These are phyloP conservation scores for Fusarium fracticaudum DNA, from an alignment of 2,329 filamentous ascomycete genomes.

Conservation along the genomic window DNA sequence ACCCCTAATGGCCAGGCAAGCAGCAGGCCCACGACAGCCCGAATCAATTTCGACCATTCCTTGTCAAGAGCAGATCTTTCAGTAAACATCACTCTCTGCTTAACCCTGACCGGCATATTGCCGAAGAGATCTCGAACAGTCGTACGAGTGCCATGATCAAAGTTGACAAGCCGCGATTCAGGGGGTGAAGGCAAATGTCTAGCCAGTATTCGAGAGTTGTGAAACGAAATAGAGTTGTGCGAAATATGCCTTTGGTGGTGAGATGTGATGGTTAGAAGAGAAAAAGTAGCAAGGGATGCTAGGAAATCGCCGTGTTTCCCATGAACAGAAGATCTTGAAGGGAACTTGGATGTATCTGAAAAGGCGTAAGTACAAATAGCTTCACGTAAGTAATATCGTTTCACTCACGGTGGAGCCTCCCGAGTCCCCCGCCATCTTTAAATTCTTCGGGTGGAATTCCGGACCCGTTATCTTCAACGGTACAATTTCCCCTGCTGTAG, in stretches of 20 bases:
- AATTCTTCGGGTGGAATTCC: constrained; percentile 84
- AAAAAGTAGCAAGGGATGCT: constrained; percentile 78
- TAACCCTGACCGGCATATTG: constrained; percentile 88
- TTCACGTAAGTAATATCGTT: background rate
- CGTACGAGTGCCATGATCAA: constrained; percentile 77
- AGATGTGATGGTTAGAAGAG: constrained; percentile 80
- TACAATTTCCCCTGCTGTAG: constrained; percentile 78
- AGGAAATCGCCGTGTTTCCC: constrained; percentile 80
- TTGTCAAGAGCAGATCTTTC: constrained; percentile 63
- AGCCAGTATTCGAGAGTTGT: constrained; percentile 73
- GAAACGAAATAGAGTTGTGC: constrained; percentile 73
- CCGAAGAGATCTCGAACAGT: constrained; percentile 86
- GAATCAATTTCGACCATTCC: constrained; percentile 73
- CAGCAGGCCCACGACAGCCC: constrained; percentile 69
- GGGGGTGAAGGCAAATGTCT: constrained; percentile 70
- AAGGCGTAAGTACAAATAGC: constrained; percentile 13
- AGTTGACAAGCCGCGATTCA: constrained; percentile 64
- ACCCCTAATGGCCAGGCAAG: constrained; percentile 72
- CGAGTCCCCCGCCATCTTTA: constrained; percentile 72
- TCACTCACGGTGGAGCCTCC: constrained; percentile 74
- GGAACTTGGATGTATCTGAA: constrained; percentile 81
- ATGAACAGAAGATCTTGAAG: constrained; percentile 58
- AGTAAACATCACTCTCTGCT: constrained; percentile 72
- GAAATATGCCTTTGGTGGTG: constrained; percentile 68
- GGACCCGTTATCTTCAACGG: constrained; percentile 83